A percentile compares a stretch with the other conserved stretches of the same genome.
Evolutionary conservation across 225 moss, liverwort and hornwort species (phyloP).

Genomic region (Anthoceros angustus): DNA sequence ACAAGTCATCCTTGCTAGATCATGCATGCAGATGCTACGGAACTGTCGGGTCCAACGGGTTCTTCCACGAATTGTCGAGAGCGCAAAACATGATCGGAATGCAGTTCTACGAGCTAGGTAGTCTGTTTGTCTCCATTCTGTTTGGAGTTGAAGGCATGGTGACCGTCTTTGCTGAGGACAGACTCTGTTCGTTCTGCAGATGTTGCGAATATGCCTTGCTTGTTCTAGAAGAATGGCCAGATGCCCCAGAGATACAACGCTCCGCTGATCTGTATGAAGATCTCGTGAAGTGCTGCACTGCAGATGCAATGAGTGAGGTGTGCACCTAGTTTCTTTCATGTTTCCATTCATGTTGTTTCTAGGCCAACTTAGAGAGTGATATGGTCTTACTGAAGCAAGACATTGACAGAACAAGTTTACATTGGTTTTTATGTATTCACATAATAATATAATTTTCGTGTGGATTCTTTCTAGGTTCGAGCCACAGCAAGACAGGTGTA

Average conservation of each 20-base stretch:
- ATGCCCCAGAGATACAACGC: conserved; percentile 85
- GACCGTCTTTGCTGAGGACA: conserved; percentile 7
- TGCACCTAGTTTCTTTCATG: conserved; percentile 10
- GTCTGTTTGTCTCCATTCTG: not conserved
- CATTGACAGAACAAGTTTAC: too few species aligned
- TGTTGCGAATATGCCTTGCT: conserved; percentile 94
- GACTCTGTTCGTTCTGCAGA: conserved; percentile 29
- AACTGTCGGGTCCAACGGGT: conserved; percentile 74
- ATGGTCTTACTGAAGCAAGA: not conserved
- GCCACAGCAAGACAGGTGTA: conserved; percentile 69
- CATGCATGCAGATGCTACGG: conserved; percentile 44
- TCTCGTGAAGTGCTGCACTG: conserved; percentile 85
- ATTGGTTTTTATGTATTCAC: too few species aligned
- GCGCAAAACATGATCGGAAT: conserved; percentile 90
- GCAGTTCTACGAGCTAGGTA: conserved; percentile 85
- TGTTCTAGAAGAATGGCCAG: conserved; percentile 88
- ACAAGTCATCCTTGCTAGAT: not conserved
- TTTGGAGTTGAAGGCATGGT: conserved; percentile 8
- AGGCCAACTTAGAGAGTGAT: not conserved
- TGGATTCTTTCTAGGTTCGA: conserved; percentile 33
- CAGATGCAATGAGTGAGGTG: conserved; percentile 96
- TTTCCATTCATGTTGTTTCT: not conserved
- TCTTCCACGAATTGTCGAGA: conserved; percentile 74
- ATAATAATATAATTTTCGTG: too few species aligned
- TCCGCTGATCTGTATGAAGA: conserved; percentile 90